phyloP scores from a whole-genome alignment of 768 basidiomycete species.

The Clathrus columnatus region DNA sequence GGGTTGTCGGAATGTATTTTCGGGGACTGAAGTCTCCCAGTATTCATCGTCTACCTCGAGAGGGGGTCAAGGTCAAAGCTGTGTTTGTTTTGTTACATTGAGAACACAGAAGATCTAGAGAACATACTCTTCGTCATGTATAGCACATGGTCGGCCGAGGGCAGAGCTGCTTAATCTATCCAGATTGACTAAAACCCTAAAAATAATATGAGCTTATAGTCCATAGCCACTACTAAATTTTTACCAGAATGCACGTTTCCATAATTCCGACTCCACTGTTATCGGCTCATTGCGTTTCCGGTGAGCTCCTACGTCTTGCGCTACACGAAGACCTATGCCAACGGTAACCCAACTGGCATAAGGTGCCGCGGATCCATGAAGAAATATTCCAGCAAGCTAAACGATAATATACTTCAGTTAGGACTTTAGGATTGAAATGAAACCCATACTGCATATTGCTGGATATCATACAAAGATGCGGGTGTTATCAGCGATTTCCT shows the following conservation, averaged over 20 bases:
- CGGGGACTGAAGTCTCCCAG: slow-evolving; percentile 54
- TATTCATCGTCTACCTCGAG: slow-evolving; percentile 77
- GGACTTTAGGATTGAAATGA: slow-evolving; percentile 9
- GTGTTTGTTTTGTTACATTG: slow-evolving; percentile 14
- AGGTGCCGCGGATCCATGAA: slow-evolving; percentile 50
- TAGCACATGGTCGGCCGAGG: slow-evolving; percentile 60
- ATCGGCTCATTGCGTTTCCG: slow-evolving; percentile 29
- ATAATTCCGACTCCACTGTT: slow-evolving; percentile 54
- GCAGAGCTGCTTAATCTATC: slow-evolving; percentile 29
- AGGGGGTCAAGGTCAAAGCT: slow-evolving; percentile 68
- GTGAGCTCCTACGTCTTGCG: slow-evolving; percentile 71
- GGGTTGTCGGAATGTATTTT: slow-evolving; percentile 58
- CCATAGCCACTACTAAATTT: slow-evolving; percentile 15
- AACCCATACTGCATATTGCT: slow-evolving; percentile 48
- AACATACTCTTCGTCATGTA: slow-evolving; percentile 69
- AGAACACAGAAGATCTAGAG: slow-evolving; percentile 18
- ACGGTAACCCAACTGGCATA: slow-evolving; percentile 59
- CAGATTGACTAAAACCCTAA: slow-evolving; percentile 13
- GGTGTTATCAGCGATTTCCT: slow-evolving; percentile 48
- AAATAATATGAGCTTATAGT: slow-evolving; percentile 5
- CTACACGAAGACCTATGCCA: slow-evolving; percentile 60
- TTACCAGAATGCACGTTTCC: slow-evolving; percentile 48
- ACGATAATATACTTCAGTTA: neutral
- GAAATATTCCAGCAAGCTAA: slow-evolving; percentile 34
- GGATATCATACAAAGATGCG: slow-evolving; percentile 60